These are phyloP conservation scores for Eragrostis nindensis DNA, from an alignment of 176 grass and related monocot species.

Conservation along the genomic window DNA sequence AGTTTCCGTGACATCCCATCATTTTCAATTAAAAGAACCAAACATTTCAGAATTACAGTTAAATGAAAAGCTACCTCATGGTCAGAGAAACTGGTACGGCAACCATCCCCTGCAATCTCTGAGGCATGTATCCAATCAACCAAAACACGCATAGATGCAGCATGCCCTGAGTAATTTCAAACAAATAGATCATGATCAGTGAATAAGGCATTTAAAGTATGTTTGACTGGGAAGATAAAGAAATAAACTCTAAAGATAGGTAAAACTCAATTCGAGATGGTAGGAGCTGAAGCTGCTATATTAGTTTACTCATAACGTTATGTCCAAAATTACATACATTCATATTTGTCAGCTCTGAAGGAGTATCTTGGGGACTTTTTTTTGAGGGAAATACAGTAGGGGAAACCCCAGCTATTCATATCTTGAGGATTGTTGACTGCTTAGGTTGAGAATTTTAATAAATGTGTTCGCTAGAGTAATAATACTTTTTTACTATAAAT, in stretches of 20 bases:
- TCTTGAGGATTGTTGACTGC: neutral
- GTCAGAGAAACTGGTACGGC: slow-evolving; percentile 31
- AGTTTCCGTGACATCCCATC: slow-evolving; percentile 7
- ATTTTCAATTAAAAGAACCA: slow-evolving; percentile 5
- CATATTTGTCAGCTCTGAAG: neutral
- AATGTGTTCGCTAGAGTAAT: neutral
- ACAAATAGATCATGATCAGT: slow-evolving; percentile 21
- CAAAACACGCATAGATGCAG: slow-evolving; percentile 59
- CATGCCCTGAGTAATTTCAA: slow-evolving; percentile 51
- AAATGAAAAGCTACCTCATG: slow-evolving; percentile 52
- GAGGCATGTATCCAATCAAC: slow-evolving; percentile 71
- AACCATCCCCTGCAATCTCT: slow-evolving; percentile 48
- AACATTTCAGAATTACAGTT: neutral
- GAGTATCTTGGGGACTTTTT: too few relatives aligned
- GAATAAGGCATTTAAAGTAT: neutral
- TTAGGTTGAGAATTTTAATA: neutral
- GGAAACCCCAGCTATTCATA: too few relatives aligned
- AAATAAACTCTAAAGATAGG: slow-evolving; percentile 5
- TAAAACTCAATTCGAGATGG: neutral
- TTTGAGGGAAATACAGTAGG: too few relatives aligned
- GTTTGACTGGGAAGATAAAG: neutral
- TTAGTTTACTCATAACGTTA: neutral
- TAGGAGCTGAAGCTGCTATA: neutral
- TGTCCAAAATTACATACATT: neutral
- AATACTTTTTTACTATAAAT: neutral